Base-by-base conservation (phyloP, 2,329 filamentous ascomycete genomes). In the Cytospora piceicola region DNA sequence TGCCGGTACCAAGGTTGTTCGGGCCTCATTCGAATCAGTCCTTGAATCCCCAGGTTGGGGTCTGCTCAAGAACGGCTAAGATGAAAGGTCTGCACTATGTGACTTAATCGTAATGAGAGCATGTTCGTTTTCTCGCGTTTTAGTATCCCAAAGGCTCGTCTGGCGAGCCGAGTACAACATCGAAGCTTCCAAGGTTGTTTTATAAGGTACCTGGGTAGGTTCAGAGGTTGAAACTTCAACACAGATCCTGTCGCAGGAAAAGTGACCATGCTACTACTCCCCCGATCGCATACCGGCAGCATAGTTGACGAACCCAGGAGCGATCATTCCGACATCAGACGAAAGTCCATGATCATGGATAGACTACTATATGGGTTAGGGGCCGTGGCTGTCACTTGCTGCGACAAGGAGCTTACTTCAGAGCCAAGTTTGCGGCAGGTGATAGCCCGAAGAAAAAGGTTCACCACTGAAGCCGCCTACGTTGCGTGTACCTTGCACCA, bases 261-360 rank as follows among this genome's bases (percentile, higher is more conserved):
- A 68, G 54, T 32, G 54, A 42, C 30, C 14, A 34, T 55, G 58
- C 61, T 64, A 61, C 69, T 67, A 64, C 68, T 69, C 69, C 68
- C 69, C 70, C 67, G 64, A 68, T 69, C 68, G 66, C 64, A 70
- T 67, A 71, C 70, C 70, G 67, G 68, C 72, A 70, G 71, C 17
- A 49, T 57, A 53, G 57, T 64, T n/a, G n/a, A n/a, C n/a, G n/a
- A n/a, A n/a, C 61, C 65, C 64, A 70, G 70, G 65, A 63, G 66
- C 67, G 71, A 70, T 67, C 66, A 3, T 58, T 67, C 58, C 55
- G 56, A 72, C 60, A 70, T 72, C 70, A 72, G 71, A 73, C 71
- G 69, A 67, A 68, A 51, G 39, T n/a, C 60, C 59, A 39, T 27
- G 29, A n/a, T 12, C 2, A 34, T 34, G 32, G 32, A 8, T 34